phyloP scores from a whole-genome alignment of 2,329 filamentous ascomycete species.

The Penicillium sp. region DNA sequence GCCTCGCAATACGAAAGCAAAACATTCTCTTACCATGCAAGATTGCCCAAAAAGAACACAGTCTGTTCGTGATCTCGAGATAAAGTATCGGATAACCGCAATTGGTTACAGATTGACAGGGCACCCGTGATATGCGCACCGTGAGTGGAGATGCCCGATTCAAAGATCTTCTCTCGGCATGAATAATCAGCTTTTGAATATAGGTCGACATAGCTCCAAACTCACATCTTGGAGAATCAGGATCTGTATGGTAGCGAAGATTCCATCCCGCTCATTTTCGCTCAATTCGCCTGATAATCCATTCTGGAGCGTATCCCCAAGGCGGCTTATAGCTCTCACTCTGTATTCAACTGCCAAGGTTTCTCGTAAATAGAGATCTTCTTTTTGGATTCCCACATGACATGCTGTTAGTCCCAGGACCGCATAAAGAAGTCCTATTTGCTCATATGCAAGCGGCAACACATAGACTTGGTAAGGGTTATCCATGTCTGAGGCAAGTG shows the following conservation, averaged over 20 bases:
- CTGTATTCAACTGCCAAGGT: slow-evolving; percentile 31
- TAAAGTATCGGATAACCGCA: slow-evolving; percentile 26
- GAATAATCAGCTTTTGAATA: not conserved
- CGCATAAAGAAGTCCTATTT: slow-evolving; percentile 30
- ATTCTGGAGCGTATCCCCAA: slow-evolving; percentile 28
- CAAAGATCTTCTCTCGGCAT: slow-evolving; percentile 27
- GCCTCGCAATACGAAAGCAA: not conserved
- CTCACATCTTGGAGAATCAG: slow-evolving; percentile 35
- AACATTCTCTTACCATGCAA: slow-evolving; percentile 25
- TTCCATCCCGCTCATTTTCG: slow-evolving; percentile 30
- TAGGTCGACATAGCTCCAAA: not conserved
- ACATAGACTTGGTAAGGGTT: slow-evolving; percentile 35
- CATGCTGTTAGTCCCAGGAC: slow-evolving; percentile 32
- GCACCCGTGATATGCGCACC: slow-evolving; percentile 37
- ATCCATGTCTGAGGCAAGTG: slow-evolving; percentile 22
- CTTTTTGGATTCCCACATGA: slow-evolving; percentile 27
- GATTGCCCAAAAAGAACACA: slow-evolving; percentile 33
- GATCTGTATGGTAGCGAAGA: slow-evolving; percentile 34
- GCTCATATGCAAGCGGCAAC: slow-evolving; percentile 30
- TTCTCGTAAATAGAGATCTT: slow-evolving; percentile 23
- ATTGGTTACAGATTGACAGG: slow-evolving; percentile 34
- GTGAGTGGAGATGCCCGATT: slow-evolving; percentile 33
- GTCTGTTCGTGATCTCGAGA: slow-evolving; percentile 27
- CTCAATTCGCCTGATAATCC: slow-evolving; percentile 24
- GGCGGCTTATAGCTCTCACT: slow-evolving; percentile 30